phyloP scores from a whole-genome alignment of 2,329 filamentous ascomycete genomes.

The Neonectria magnoliae region DNA sequence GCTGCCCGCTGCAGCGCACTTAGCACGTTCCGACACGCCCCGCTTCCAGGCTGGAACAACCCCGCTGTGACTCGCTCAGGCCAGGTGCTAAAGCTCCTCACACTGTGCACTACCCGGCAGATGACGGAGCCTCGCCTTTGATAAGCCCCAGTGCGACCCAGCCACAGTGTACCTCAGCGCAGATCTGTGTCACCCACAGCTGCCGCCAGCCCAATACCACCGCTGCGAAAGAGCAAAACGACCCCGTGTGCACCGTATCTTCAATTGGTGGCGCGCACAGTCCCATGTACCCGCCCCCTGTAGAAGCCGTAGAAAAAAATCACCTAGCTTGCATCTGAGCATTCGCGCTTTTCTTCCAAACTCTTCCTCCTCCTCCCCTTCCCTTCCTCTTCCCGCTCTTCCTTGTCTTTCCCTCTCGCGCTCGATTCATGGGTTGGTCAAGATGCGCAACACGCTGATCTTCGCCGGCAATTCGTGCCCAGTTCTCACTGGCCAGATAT shows the following conservation, averaged over 20 bases:
- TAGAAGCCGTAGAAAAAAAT: slow-evolving; percentile 31
- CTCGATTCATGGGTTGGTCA: slow-evolving; percentile 44
- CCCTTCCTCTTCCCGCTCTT: slow-evolving; percentile 35
- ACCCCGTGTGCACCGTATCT: slow-evolving; percentile 13
- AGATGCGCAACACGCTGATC: slow-evolving; percentile 73
- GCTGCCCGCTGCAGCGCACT: slow-evolving; percentile 7
- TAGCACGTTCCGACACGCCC: slow-evolving; percentile 40
- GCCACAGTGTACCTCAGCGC: neutral
- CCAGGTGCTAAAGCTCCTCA: neutral
- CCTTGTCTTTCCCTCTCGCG: slow-evolving; percentile 34
- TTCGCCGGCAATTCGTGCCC: slow-evolving; percentile 76
- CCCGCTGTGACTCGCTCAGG: slow-evolving; percentile 29
- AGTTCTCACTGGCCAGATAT: slow-evolving; percentile 71
- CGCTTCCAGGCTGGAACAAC: slow-evolving; percentile 26
- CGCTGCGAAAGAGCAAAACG: slow-evolving; percentile 17
- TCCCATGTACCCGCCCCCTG: slow-evolving; percentile 18
- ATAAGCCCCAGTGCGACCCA: slow-evolving; percentile 21
- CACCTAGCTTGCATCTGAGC: slow-evolving; percentile 38
- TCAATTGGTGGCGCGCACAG: slow-evolving; percentile 11
- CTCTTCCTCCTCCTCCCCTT: slow-evolving; percentile 33
- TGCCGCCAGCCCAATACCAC: neutral
- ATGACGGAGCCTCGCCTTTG: slow-evolving; percentile 5
- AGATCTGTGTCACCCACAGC: neutral
- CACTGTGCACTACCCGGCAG: slow-evolving; percentile 27
- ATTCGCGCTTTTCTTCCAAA: slow-evolving; percentile 28